Conservation (phyloP, 2,329 filamentous ascomycete species). For the Penicillium sp. region DNA sequence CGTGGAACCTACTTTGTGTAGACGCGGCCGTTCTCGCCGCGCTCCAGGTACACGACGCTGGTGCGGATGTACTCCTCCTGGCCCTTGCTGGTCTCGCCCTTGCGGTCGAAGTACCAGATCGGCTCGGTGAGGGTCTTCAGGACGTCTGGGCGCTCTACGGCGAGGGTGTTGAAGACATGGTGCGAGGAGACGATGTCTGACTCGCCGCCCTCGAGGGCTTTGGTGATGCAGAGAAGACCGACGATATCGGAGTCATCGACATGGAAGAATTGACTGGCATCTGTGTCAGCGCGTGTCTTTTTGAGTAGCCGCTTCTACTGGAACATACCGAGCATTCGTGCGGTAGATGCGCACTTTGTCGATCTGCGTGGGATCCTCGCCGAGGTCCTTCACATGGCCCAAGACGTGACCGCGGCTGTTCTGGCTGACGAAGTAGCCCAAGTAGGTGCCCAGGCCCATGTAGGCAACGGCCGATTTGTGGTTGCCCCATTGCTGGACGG, state of each 20-base stretch:
- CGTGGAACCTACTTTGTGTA: constrained; percentile 62
- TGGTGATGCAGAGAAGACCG: constrained; percentile 75
- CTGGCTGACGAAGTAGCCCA: constrained; percentile 85
- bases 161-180: constrained; percentile 76
- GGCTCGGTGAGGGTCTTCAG: constrained; percentile 71
- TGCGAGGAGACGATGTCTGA: constrained; percentile 77
- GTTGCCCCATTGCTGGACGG: constrained; percentile 70
- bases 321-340: constrained; percentile 66
- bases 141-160: constrained; percentile 71
- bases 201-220: constrained; percentile 77
- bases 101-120: constrained; percentile 89
- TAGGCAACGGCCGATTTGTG: constrained; percentile 83
- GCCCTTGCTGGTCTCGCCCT: constrained; percentile 73
- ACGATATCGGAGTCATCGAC: constrained; percentile 80
- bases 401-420: constrained; percentile 82
- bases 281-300: constrained; percentile 1
- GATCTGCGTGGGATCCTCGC: constrained; percentile 75
- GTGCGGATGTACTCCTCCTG: constrained; percentile 72
- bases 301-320: not conserved
- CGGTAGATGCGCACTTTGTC: constrained; percentile 88
- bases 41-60: constrained; percentile 74
- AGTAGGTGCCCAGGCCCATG: constrained; percentile 80
- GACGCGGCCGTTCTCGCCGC: constrained; percentile 61
- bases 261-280: constrained; percentile 71
- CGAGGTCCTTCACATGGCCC: constrained; percentile 84